Conservation (phyloP, 2,329 filamentous ascomycete species). For the Diaporthe sp. region DNA sequence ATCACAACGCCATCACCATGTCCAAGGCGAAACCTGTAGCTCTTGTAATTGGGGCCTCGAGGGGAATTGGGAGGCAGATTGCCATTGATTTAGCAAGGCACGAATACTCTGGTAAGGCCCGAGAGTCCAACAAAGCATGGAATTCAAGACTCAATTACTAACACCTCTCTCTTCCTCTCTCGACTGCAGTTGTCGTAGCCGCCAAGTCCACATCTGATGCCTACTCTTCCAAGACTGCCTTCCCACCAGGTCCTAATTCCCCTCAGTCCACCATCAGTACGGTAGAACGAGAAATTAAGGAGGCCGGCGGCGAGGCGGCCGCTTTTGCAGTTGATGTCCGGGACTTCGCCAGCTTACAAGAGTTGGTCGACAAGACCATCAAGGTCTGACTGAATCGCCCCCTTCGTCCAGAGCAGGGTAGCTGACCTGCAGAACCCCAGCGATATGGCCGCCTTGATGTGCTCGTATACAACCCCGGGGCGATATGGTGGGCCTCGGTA, state of each 20-base stretch:
- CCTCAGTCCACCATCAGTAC: conserved; percentile 83
- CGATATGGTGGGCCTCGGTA: conserved; percentile 87
- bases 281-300: conserved; percentile 80
- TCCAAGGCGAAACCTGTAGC: conserved; percentile 67
- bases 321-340: conserved; percentile 81
- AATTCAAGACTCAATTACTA: neutral
- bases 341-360: conserved; percentile 70
- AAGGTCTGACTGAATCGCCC: conserved; percentile 48
- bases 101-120: conserved; percentile 75
- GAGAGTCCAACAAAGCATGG: neutral
- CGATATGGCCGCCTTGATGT: conserved; percentile 78
- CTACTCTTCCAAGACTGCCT: conserved; percentile 63
- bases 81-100: conserved; percentile 81
- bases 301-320: conserved; percentile 73
- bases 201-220: conserved; percentile 82
- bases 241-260: conserved; percentile 85
- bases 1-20: conserved; percentile 43
- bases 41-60: conserved; percentile 80
- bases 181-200: conserved; percentile 76
- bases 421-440: conserved; percentile 46
- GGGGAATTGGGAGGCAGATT: conserved; percentile 86
- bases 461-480: conserved; percentile 86
- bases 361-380: conserved; percentile 71
- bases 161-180: neutral
- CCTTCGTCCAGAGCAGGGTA: too few species aligned